phyloP scores from a whole-genome alignment of 2,329 filamentous ascomycete species.

The Neopestalotiopsis sp. region DNA sequence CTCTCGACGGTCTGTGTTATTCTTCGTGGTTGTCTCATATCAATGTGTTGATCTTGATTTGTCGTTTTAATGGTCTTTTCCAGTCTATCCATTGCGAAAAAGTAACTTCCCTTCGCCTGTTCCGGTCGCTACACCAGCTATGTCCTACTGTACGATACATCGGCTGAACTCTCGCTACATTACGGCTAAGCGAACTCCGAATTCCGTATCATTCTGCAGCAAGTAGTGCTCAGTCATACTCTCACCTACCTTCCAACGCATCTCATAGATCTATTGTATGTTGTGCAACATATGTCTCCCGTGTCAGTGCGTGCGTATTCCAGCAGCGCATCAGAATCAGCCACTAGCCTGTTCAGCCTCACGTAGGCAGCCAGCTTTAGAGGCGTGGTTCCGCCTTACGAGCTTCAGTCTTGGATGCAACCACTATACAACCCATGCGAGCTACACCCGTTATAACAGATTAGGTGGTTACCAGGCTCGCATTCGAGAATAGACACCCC shows the following conservation, averaged over 20 bases:
- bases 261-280: neutral
- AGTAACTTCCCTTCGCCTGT: too few species aligned
- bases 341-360: neutral
- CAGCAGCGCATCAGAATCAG: neutral
- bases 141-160: neutral
- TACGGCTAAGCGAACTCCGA: constrained; percentile 10
- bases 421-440: neutral
- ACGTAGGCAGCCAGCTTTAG: neutral
- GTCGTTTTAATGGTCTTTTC: neutral
- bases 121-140: neutral
- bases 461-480: neutral
- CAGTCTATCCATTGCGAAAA: neutral
- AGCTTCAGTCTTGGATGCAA: constrained; percentile 10
- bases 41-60: neutral
- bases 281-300: neutral
- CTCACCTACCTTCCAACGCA: neutral
- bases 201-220: neutral
- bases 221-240: neutral
- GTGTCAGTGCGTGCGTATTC: neutral
- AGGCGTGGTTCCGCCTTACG: neutral
- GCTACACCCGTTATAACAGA: neutral
- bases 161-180: neutral
- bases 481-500: neutral
- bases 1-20: neutral
- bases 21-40: neutral